A percentile compares a stretch with the other conserved stretches of the same genome.
Conservation (phyloP, 2,329 filamentous ascomycete species). For the Stagonosporopsis cucurbitacearum region DNA sequence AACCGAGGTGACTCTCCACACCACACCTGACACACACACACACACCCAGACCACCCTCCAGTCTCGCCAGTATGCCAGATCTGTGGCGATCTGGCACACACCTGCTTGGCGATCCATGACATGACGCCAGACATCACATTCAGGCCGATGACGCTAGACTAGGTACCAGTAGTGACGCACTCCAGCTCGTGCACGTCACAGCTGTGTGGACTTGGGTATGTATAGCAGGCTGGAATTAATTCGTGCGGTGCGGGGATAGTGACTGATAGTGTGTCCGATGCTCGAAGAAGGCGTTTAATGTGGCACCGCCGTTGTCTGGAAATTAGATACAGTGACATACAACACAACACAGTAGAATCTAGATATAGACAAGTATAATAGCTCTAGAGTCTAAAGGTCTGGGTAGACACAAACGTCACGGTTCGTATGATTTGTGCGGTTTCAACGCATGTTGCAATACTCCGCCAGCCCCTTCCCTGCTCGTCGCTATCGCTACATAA, state of each 20-base stretch:
- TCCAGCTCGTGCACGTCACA: background rate
- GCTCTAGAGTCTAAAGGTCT: too few species aligned
- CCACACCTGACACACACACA: background rate
- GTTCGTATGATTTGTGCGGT: too few species aligned
- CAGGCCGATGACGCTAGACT: background rate
- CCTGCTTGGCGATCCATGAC: conserved; percentile 4
- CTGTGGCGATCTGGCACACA: background rate
- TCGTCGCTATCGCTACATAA: too few species aligned
- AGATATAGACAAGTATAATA: too few species aligned
- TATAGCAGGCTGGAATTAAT: background rate
- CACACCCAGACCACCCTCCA: background rate
- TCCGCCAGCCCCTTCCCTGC: too few species aligned
- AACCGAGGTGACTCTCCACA: background rate
- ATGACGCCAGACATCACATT: conserved; percentile 9
- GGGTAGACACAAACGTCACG: too few species aligned
- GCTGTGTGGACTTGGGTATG: too few species aligned
- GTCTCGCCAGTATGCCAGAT: background rate
- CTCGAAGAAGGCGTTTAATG: too few species aligned
- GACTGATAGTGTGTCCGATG: background rate
- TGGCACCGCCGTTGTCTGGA: too few species aligned
- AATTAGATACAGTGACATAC: too few species aligned
- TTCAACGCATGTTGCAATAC: too few species aligned
- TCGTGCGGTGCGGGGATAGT: background rate
- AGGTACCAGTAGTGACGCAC: conserved; percentile 1
- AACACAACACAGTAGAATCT: too few species aligned